Evolutionary conservation across 2,329 filamentous ascomycete genomes (phyloP), one percentile per base, ranked within the genome.

Genomic region (Fusarium heterosporum): DNA sequence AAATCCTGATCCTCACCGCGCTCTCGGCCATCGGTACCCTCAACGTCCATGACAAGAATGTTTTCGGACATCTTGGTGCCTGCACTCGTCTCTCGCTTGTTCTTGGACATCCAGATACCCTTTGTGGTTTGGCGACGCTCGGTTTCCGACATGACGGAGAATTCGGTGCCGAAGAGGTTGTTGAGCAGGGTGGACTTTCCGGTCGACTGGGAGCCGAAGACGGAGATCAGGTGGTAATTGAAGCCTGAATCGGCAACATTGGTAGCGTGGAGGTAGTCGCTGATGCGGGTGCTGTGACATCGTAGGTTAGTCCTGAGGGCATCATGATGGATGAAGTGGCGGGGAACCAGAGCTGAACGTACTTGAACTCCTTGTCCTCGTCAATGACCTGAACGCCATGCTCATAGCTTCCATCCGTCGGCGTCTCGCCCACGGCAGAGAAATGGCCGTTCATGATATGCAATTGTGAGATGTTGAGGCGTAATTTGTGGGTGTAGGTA

Each of bases 41-140:
- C 96, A 41, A 99, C 96, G 76, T 99, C 96, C 96, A 99, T 99
- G 72, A 99, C 96, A 66, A 99, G 84, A 73, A 99, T 97, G 79
- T 99, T 99, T 74, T 97, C 93, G 54, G 95, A 94, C 93, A 98
- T 97, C 68, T 83, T 83, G 68, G 77, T 77, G 49, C 81, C 80
- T 47, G 78, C 80, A 55, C 80, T 83, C 57, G 82, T 78, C 68
- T 82, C 79, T 70, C 85, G 84, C 83, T 97, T 97, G 81, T 98
- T 98, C 83, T 97, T 97, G 68, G 94, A 97, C 90, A 99, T 91
- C 96, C 96, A 99, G 77, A 99, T 99, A 76, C 96, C 96, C 84
- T 98, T 99, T 42, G 96, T 99, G 0, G 96, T 99, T 84, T 99
- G 96, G 64, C 93, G 90, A 68, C 96, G 89, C 79, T 97, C 93